Base-by-base conservation (phyloP, 2,329 filamentous ascomycete genomes). In the Colletotrichum truncatum region DNA sequence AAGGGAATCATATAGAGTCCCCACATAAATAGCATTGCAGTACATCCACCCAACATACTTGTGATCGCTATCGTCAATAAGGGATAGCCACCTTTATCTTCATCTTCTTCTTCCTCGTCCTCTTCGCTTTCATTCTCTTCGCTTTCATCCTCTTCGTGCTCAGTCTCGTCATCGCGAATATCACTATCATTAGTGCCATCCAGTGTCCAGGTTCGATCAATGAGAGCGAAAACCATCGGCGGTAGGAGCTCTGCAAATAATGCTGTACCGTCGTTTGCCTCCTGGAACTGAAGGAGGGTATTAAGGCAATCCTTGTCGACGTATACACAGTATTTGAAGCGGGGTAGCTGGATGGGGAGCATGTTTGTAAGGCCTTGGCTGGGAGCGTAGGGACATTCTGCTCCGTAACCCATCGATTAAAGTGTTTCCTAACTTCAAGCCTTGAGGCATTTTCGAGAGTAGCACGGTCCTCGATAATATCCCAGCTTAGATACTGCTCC, bases 381-480 rank as follows among this genome's bases (percentile, higher is more conserved):
- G 30, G 11, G 0, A n/a, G 10, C 21, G 6, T 2, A 10, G 51
- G 16, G 2, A 61, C 16, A 12, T 36, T 30, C 18, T 56, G 39
- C 18, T 18, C 32, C 4, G 28, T 32, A 4, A 56, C 30, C 53
- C 28, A 45, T 5, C 25, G 23, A 25, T 34, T 18, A 18, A 56
- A 56, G 21, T 36, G 28, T 2, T 8, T 30, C 9, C 53, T 56
- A 3, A 51, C 43, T 4, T 58, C 41, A 7, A 23, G 11, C 34
- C 25, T 39, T 3, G 56, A 56, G 14, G 56, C 56, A 38, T 46
- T 46, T 10, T 63, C 43, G 1, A 68, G 49, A 6, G 48, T 57
- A 11, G 32, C 26, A 14, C 9, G 39, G 48, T 69, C 67, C 18
- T 64, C 41, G 2, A 68, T 32, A 5, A 67, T 6, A 11, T 38